Evolutionary conservation across 73 alveolate species (phyloP).

Genomic region (Symbiodinium natans): DNA sequence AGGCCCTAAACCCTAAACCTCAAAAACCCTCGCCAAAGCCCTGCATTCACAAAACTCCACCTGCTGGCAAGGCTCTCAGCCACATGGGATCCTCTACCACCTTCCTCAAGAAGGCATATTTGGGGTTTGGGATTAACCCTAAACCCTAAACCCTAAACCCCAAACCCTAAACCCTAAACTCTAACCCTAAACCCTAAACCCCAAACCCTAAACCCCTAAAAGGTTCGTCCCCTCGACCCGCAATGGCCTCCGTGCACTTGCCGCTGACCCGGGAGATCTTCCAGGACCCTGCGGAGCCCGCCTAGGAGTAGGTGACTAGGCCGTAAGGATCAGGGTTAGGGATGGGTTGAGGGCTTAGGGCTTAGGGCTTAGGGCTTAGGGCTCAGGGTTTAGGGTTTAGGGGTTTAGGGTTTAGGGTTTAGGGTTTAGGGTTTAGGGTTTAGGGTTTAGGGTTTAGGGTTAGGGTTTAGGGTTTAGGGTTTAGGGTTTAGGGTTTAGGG

Average conservation of each 20-base stretch:
- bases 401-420: not conserved
- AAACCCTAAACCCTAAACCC: not conserved
- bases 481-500: not conserved
- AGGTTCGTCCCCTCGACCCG: no score
- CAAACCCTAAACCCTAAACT: not conserved
- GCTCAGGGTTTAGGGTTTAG: not conserved
- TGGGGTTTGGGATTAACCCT: no score
- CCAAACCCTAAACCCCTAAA: not conserved
- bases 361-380: not conserved
- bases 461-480: not conserved
- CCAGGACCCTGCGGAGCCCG: constrained; percentile 8
- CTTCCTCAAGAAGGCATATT: no score
- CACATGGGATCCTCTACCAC: no score
- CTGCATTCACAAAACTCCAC: no score
- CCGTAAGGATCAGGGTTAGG: not conserved
- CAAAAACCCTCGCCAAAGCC: no score
- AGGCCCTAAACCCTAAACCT: no score
- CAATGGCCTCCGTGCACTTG: constrained; percentile 44
- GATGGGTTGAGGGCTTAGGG: not conserved
- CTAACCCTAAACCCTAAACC: not conserved
- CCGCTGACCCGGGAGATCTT: constrained; percentile 80
- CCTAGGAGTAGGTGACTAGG: not conserved
- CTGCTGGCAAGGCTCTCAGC: no score
- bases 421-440: not conserved
- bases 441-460: not conserved